Conservation (phyloP, 495 filamentous ascomycete genomes). For the Mytilinidion resinicola region DNA sequence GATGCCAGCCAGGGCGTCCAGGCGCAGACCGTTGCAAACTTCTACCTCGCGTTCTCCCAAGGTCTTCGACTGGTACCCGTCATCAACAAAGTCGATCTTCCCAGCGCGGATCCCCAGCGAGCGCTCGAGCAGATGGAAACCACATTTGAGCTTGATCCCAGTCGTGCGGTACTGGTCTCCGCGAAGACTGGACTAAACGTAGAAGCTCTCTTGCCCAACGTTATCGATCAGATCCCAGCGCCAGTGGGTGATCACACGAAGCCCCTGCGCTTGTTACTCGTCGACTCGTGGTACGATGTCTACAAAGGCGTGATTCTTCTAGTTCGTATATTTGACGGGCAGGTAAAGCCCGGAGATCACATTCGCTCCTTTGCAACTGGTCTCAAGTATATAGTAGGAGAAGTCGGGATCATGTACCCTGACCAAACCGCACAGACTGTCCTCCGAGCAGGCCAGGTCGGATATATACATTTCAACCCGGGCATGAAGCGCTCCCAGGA, state of each 20-base stretch:
- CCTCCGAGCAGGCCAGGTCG: constrained; percentile 86
- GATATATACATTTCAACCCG: constrained; percentile 94
- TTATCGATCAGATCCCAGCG: constrained; percentile 77
- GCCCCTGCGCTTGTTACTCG: constrained; percentile 76
- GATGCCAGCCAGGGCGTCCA: constrained; percentile 92
- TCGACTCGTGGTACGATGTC: constrained; percentile 96
- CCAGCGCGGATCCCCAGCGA: constrained; percentile 74
- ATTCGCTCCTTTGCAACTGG: constrained; percentile 79
- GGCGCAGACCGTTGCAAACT: constrained; percentile 94
- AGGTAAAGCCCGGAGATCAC: constrained; percentile 72
- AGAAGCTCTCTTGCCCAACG: constrained; percentile 67
- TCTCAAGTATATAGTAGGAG: constrained; percentile 82
- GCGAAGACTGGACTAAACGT: constrained; percentile 93
- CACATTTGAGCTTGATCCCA: constrained; percentile 81
- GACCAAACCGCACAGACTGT: constrained; percentile 72
- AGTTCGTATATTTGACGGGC: constrained; percentile 86
- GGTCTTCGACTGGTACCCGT: constrained; percentile 81
- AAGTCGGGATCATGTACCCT: constrained; percentile 96
- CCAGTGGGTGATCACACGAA: constrained; percentile 64
- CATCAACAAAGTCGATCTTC: constrained; percentile 92
- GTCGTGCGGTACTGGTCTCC: constrained; percentile 75
- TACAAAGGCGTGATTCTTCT: constrained; percentile 92
- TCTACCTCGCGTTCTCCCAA: constrained; percentile 93
- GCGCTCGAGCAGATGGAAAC: constrained; percentile 78
- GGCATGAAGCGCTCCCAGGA: constrained; percentile 96